Percentiles rank a stretch among this genome's conserved stretches.
Conservation (phyloP, 163 green algal genomes). For the Chlamydomonas reinhardtii region DNA sequence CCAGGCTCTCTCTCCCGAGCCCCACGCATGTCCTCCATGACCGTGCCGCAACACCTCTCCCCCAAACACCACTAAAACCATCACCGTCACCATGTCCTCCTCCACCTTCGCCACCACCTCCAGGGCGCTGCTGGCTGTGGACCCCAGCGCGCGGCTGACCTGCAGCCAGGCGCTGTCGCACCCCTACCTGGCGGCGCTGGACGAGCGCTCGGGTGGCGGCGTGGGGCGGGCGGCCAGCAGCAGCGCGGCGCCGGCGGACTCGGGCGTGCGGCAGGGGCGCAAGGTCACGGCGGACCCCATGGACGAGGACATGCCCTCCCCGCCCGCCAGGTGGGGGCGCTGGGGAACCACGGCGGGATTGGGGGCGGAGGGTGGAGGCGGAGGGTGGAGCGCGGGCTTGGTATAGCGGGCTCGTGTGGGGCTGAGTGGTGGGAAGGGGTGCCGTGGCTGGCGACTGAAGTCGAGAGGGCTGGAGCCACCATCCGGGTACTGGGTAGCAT, state of each 20-base stretch:
- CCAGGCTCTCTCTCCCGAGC: too few species aligned
- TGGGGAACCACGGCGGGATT: too few species aligned
- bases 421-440: too few species aligned
- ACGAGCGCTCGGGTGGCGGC: conserved; percentile 21
- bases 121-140: conserved; percentile 71
- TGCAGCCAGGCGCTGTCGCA: conserved; percentile 66
- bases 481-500: too few species aligned
- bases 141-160: conserved; percentile 65
- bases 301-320: conserved; percentile 53
- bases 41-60: too few species aligned
- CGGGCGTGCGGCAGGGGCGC: conserved; percentile 5
- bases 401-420: too few species aligned
- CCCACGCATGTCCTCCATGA: too few species aligned
- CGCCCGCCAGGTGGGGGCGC: conserved; percentile 1
- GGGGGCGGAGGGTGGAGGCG: not conserved
- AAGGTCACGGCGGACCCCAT: conserved; percentile 30
- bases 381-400: too few species aligned
- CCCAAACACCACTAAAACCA: too few species aligned
- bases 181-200: conserved; percentile 72
- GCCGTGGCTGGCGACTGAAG: too few species aligned
- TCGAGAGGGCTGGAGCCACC: too few species aligned
- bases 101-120: not conserved
- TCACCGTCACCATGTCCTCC: too few species aligned
- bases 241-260: not conserved
- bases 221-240: not conserved